phyloP scores from a whole-genome alignment of 2,329 filamentous ascomycete genomes.

The Gaeumannomyces sp. region DNA sequence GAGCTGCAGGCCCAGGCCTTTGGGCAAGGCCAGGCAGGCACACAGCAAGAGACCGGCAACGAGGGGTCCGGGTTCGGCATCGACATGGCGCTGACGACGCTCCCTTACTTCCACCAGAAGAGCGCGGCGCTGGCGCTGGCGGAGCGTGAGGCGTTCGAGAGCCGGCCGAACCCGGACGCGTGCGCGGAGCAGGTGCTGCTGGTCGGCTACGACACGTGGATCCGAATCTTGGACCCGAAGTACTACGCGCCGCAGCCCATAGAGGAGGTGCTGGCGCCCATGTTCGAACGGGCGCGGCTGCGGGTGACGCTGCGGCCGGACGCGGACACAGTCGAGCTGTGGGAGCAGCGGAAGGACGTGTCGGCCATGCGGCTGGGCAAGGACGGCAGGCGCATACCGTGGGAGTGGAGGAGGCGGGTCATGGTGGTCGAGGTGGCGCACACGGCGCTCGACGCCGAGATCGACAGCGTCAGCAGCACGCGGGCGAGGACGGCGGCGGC shows the following conservation, averaged over 20 bases:
- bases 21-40: too few species aligned
- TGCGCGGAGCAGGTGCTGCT: slow-evolving; percentile 57
- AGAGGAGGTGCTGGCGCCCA: slow-evolving; percentile 48
- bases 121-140: slow-evolving; percentile 47
- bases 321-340: slow-evolving; percentile 51
- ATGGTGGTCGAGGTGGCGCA: slow-evolving; percentile 48
- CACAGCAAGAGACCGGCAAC: neutral
- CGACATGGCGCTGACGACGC: slow-evolving; percentile 65
- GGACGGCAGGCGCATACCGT: slow-evolving; percentile 43
- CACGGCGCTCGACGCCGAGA: slow-evolving; percentile 24
- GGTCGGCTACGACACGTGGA: slow-evolving; percentile 69
- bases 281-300: slow-evolving; percentile 56
- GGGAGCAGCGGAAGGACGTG: slow-evolving; percentile 50
- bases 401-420: slow-evolving; percentile 54
- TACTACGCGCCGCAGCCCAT: slow-evolving; percentile 47
- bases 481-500: slow-evolving; percentile 53
- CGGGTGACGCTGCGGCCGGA: slow-evolving; percentile 59
- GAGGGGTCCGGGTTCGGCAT: slow-evolving; percentile 27
- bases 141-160: slow-evolving; percentile 22
- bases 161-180: neutral
- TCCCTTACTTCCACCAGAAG: slow-evolving; percentile 72
- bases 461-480: slow-evolving; percentile 50
- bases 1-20: neutral
- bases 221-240: slow-evolving; percentile 64
- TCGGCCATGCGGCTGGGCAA: slow-evolving; percentile 37